A percentile compares a stretch with the other conserved stretches of the same genome.
These are phyloP conservation scores for Kodamaea anthophila DNA, from an alignment of 1,139 yeast species.

Conservation along the genomic window DNA sequence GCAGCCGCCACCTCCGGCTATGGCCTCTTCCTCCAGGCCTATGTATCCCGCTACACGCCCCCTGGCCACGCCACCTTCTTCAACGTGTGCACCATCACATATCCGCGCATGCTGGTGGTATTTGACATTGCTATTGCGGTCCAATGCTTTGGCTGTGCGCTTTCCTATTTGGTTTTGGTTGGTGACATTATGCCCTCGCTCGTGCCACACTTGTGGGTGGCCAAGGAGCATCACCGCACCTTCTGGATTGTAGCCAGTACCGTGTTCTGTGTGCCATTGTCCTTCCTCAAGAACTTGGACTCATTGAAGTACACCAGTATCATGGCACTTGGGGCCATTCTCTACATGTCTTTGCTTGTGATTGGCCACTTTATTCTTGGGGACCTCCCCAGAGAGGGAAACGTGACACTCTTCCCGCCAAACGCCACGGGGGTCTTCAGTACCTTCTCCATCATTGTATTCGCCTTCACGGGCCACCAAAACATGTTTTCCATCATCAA, in stretches of 20 bases:
- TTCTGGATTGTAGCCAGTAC: conserved; percentile 37
- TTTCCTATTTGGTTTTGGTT: conserved; percentile 39
- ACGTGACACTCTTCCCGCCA: conserved; percentile 51
- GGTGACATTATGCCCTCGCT: conserved; percentile 45
- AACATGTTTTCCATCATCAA: conserved; percentile 46
- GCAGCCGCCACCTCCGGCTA: conserved; percentile 77
- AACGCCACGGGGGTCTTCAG: conserved; percentile 58
- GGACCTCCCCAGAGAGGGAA: conserved; percentile 50
- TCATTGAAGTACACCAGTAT: conserved; percentile 41
- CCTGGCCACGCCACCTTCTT: conserved; percentile 81
- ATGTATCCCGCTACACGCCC: conserved; percentile 63
- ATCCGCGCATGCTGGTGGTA: conserved; percentile 73
- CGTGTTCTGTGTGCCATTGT: conserved; percentile 34
- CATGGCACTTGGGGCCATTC: conserved; percentile 36
- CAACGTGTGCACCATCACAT: conserved; percentile 74
- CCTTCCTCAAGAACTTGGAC: conserved; percentile 39
- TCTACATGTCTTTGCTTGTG: conserved; percentile 35
- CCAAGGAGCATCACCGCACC: conserved; percentile 16
- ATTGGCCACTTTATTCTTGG: conserved; percentile 27
- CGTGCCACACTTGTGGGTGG: conserved; percentile 18
- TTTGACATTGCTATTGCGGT: conserved; percentile 86
- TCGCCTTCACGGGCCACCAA: conserved; percentile 47
- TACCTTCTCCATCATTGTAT: conserved; percentile 44
- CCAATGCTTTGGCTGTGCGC: conserved; percentile 59
- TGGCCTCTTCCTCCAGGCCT: conserved; percentile 77